Conservation (phyloP, 78 protist species). For the Speleostelium caveatum region DNA sequence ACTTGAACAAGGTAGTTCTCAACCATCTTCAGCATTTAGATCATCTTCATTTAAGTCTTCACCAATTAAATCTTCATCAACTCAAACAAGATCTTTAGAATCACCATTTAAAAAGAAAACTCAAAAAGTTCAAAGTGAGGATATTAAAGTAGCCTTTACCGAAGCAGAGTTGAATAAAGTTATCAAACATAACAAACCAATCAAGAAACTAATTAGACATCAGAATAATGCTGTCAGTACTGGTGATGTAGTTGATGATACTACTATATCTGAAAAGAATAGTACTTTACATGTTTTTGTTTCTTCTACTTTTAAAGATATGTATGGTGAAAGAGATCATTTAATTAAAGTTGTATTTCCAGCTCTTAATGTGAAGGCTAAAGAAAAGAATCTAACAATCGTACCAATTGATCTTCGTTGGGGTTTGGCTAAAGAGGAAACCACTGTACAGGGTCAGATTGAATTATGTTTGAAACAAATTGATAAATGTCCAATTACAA, state of each 20-base stretch:
- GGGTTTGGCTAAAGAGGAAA: conserved; percentile 78
- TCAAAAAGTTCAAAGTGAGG: conserved; percentile 3
- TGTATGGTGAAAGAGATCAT: conserved; percentile 73
- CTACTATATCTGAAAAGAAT: background rate
- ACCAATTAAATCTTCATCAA: background rate
- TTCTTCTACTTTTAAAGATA: conserved; percentile 78
- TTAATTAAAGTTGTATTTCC: conserved; percentile 58
- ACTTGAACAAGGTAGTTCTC: background rate
- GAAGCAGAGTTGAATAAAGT: no score
- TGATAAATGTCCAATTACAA: conserved; percentile 43
- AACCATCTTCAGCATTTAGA: conserved; percentile 6
- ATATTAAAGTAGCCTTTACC: background rate
- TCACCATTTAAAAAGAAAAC: conserved; percentile 63
- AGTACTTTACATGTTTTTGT: conserved; percentile 52
- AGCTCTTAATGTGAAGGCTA: conserved; percentile 45
- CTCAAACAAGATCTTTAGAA: conserved; percentile 25
- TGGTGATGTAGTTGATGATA: background rate
- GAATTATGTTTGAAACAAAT: conserved; percentile 64
- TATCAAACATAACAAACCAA: no score
- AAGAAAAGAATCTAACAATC: conserved; percentile 45
- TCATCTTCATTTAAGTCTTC: conserved; percentile 20
- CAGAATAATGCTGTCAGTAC: no score
- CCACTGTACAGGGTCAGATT: conserved; percentile 62
- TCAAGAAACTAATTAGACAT: no score
- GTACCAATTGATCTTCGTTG: conserved; percentile 75